Base-by-base conservation (phyloP, 176 grass and related monocot genomes). In the Thalia dealbata region DNA sequence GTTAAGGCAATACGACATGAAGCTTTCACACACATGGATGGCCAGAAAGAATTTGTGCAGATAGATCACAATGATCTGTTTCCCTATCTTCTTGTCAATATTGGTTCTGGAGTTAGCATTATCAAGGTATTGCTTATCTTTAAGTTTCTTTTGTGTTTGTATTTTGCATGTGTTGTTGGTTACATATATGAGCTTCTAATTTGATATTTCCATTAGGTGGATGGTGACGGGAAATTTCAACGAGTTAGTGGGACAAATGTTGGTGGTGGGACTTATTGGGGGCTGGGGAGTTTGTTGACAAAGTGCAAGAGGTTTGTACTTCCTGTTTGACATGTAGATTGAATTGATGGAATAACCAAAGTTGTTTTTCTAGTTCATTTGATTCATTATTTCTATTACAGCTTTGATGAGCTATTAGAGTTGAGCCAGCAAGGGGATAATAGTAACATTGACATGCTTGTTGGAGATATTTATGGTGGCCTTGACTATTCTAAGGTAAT, bases 11-110 rank as follows among this genome's bases (percentile, higher is more conserved):
- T 97, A 84, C 84, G 93, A 21, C 93, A 97, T 77, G 93, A 97
- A 97, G 93, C 93, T 56, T 97, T 97, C 84, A 97, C 93, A n/a
- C 93, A 97, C 79, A 97, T 90, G 93, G 93, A 97, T 76, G 93
- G 93, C 29, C 87, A 82, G 45, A 97, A 97, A 82, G 84, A 92
- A 55, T 97, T 92, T 22, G 88, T 90, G 80, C 93, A 97, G 74
- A 97, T 90, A 76, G 87, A 97, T 72, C 93, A 86, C 69, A 97
- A 97, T 73, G 93, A 97, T 68, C 55, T 97, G 63, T 97, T 97
- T 79, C 93, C 93, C 16, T 97, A 84, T 73, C 93, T 97, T 88
- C 93, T 97, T 86, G 93, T 97, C 79, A 97, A 97, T 82, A 62
- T 97, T 74, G 93, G 93, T 69, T 97, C 93, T 84, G 93, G 93